Evolutionary conservation across 768 basidiomycete genomes (phyloP), one percentile per base, ranked within the genome.

Genomic region (Hericium rajendrae): DNA sequence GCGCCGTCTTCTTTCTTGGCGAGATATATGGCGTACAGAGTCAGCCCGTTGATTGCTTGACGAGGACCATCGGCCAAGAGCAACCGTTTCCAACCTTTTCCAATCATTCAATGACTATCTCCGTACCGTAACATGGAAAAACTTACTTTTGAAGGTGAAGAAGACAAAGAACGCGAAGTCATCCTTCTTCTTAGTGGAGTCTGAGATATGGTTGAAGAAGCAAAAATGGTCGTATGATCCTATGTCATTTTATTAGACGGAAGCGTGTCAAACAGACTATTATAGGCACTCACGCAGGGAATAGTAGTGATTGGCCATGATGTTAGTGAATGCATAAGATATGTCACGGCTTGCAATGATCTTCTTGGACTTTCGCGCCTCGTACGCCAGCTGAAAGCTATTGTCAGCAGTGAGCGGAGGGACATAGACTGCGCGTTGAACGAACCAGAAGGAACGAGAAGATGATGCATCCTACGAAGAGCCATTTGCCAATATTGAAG

Each of bases 161-260:
- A 98, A 99, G 68, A 98, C 83, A 72, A 97, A 99, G 79, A 98
- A 98, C 38, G 95, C 94, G 72, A 99, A 94, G 67, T 97, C 92
- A 68, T 99, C 97, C 71, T 88, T 94, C 60, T 83, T 85, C 79
- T 95, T 97, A 32, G 93, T 94, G 26, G 97, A 98, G 67, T 91
- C 86, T 67, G 85, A 85, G 72, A 99, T 97, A 64, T 97, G 93
- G 64, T 90, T 86, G 70, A 98, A 98, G 77, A 99, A 94, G 72
- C 97, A 98, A 70, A 97, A 97, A 69, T 95, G 91, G 69, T 95
- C 87, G 71, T 97, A 99, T 43, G 89, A 92, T 54, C 91, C 93
- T 94, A 65, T 38, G 46, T 51, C 18, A 39, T 10, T 39, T n/a
- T 51, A 51, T 28, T 24, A 10, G n/a, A 37, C 32, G 41, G n/a